Evolutionary conservation across 2,329 filamentous ascomycete genomes (phyloP).

Genomic region (Aureobasidium vineae): DNA sequence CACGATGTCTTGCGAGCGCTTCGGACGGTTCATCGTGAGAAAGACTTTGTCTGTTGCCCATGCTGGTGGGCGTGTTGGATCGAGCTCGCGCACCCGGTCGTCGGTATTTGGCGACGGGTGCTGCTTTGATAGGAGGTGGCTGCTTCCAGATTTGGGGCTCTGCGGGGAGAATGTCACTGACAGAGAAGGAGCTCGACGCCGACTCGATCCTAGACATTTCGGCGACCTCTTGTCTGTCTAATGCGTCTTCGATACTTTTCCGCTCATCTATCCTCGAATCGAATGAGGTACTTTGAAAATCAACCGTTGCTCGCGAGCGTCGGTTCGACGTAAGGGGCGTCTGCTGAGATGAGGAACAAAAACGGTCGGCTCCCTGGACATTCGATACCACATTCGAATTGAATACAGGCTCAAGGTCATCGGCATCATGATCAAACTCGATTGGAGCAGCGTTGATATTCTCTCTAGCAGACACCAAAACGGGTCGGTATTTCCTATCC

Average conservation of each 20-base stretch:
- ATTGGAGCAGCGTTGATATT: conserved; percentile 31
- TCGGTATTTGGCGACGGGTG: conserved; percentile 35
- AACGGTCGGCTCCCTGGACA: not conserved
- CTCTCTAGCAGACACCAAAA: conserved; percentile 36
- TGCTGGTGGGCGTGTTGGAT: conserved; percentile 33
- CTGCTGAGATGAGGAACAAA: not conserved
- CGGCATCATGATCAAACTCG: conserved; percentile 33
- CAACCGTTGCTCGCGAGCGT: conserved; percentile 13
- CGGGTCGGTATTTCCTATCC: conserved; percentile 39
- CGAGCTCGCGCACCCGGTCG: conserved; percentile 31
- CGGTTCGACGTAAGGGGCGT: conserved; percentile 3
- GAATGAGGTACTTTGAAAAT: conserved; percentile 5
- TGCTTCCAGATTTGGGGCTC: conserved; percentile 42
- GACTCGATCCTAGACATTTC: conserved; percentile 29
- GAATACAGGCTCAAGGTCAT: not conserved
- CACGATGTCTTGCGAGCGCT: conserved; percentile 41
- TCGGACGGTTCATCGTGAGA: conserved; percentile 38
- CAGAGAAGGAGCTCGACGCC: conserved; percentile 51
- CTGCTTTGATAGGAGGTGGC: conserved; percentile 39
- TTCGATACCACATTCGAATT: not conserved
- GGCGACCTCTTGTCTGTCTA: conserved; percentile 6
- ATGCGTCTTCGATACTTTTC: conserved; percentile 2
- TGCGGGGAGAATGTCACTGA: conserved; percentile 46
- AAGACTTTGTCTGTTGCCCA: conserved; percentile 42
- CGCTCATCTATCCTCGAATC: conserved; percentile 16